phyloP scores from a whole-genome alignment of 2,329 filamentous ascomycete species.

The Eutypa lata region DNA sequence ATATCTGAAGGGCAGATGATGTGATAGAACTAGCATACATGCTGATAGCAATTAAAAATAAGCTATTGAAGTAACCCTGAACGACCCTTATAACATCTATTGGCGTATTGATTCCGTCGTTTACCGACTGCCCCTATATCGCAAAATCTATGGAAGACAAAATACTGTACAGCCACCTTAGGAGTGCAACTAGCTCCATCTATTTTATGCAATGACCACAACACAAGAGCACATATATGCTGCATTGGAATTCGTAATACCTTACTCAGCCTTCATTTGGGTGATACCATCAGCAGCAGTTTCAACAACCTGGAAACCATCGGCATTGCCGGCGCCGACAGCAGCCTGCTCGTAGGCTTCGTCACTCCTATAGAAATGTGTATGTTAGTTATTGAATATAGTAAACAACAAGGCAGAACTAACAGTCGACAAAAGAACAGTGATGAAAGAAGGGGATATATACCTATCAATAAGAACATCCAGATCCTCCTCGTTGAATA shows the following conservation, averaged over 20 bases:
- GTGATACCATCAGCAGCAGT: conserved; percentile 58
- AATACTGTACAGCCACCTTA: too few species aligned
- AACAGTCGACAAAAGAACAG: neutral
- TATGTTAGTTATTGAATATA: conserved; percentile 10
- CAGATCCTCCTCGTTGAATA: conserved; percentile 75
- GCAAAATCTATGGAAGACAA: too few species aligned
- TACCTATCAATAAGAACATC: conserved; percentile 73
- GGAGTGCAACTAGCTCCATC: too few species aligned
- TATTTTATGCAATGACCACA: too few species aligned
- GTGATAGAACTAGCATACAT: too few species aligned
- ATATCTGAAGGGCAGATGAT: too few species aligned
- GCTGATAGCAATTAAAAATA: too few species aligned
- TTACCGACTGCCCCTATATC: too few species aligned
- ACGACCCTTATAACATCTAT: too few species aligned
- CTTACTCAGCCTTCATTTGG: conserved; percentile 17
- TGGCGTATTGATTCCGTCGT: too few species aligned
- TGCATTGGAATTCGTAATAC: neutral
- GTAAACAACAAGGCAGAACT: neutral
- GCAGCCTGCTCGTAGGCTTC: conserved; percentile 69
- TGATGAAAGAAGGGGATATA: neutral
- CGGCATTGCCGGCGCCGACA: conserved; percentile 70
- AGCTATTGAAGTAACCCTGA: too few species aligned
- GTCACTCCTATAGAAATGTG: conserved; percentile 41
- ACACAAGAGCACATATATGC: too few species aligned
- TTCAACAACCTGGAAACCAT: conserved; percentile 74